Evolutionary conservation across 768 basidiomycete species (phyloP), one percentile per base, ranked within the genome.

Genomic region (Mrakia hoshinonis): DNA sequence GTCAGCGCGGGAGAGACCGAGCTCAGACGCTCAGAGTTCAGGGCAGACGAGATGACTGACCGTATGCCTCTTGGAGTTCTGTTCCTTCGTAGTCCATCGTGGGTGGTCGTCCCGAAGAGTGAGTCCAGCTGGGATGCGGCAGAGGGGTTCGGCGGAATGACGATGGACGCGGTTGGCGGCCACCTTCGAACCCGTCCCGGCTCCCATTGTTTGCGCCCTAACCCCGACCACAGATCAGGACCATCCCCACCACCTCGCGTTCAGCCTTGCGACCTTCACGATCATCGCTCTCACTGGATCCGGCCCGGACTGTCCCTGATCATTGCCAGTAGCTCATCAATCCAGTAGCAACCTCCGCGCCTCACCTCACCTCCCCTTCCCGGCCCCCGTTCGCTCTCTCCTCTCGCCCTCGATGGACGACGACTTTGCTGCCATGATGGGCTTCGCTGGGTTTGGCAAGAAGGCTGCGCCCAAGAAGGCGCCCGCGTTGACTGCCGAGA

Each of bases 61-160:
- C 93, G 80, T 97, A 97, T 73, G 92, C 92, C 81, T 96, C 93
- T 75, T 94, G 79, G 62, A 97, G 85, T 79, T 97, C 93, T 67
- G 93, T 95, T 15, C 89, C 91, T 76, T 92, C 92, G 62, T 83
- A 66, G 46, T 66, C 65, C 51, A 61, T 61, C 34, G 58, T 9
- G 49, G 7, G 1, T 55, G 46, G 15, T 48, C n/a, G 26, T 4
- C 20, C 46, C 46, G 13, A 38, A 1, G 43, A 46, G 63, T 6
- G 1, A 38, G 6, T n/a, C 3, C 10, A 38, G 36, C 34, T 22
- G 29, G 26, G 18, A 39, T 11, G 46, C 13, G 26, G n/a, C 11
- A 1, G 43, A 64, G 7, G 9, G 63, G 24, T 10, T 26, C 34
- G 7, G 7, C 6, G 1, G 46, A 47, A 11, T 22, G 38, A 26